Percentiles rank a stretch among this genome's conserved stretches.
These are phyloP conservation scores for Phytomonas francai DNA, from an alignment of 208 protist genomes.

Conservation along the genomic window DNA sequence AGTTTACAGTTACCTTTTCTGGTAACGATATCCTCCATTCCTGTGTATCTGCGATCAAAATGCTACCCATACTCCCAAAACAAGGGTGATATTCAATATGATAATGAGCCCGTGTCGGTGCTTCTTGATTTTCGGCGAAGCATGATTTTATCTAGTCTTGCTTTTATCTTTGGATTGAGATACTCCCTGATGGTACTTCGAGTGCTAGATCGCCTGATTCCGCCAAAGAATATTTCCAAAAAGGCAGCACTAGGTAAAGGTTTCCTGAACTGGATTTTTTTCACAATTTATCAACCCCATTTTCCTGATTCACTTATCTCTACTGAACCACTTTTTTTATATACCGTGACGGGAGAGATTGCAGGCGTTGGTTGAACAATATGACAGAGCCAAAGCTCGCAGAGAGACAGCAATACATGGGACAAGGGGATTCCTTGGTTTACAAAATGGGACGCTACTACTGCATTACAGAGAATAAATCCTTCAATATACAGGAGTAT, in stretches of 20 bases:
- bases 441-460: conserved; percentile 53
- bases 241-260: conserved; percentile 46
- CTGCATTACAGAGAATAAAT: conserved; percentile 36
- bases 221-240: conserved; percentile 38
- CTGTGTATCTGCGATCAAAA: conserved; percentile 15
- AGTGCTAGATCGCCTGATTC: conserved; percentile 35
- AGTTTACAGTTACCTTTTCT: conserved; percentile 32
- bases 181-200: conserved; percentile 62
- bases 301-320: conserved; percentile 59
- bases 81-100: not conserved
- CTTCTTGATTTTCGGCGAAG: conserved; percentile 70
- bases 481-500: conserved; percentile 55
- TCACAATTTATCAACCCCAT: conserved; percentile 52
- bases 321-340: conserved; percentile 75
- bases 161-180: conserved; percentile 48
- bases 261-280: conserved; percentile 55
- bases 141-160: conserved; percentile 74
- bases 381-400: conserved; percentile 13
- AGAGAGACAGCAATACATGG: conserved; percentile 7
- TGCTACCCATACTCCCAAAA: not conserved
- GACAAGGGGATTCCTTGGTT: conserved; percentile 20
- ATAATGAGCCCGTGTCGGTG: conserved; percentile 1
- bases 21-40: conserved; percentile 30
- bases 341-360: conserved; percentile 57
- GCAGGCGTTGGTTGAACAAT: conserved; percentile 36